phyloP scores from a whole-genome alignment of 2,329 filamentous ascomycete genomes.

The Stagonosporopsis cucurbitacearum region DNA sequence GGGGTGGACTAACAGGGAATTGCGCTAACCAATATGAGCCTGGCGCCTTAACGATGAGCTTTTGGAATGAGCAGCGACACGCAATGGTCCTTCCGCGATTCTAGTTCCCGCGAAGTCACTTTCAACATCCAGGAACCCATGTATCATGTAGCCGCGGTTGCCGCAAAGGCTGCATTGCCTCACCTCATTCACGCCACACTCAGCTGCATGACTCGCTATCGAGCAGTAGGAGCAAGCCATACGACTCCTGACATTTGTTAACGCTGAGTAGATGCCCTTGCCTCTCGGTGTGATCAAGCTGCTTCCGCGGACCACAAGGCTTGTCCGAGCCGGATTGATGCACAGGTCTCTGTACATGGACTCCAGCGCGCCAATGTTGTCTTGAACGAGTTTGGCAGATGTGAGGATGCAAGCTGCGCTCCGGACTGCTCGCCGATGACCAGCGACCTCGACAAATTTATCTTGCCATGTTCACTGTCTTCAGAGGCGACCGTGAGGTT shows the following conservation, averaged over 20 bases:
- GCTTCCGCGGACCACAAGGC: background rate
- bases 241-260: background rate
- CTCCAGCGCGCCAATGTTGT: background rate
- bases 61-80: slow-evolving; percentile 1
- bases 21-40: slow-evolving; percentile 9
- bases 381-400: slow-evolving; percentile 4
- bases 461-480: background rate
- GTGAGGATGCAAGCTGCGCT: background rate
- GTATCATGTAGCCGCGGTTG: background rate
- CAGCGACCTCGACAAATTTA: background rate
- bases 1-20: slow-evolving; percentile 17
- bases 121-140: slow-evolving; percentile 13
- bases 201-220: slow-evolving; percentile 5
- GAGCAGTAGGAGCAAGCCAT: background rate
- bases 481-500: background rate
- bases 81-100: slow-evolving; percentile 1
- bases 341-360: background rate
- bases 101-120: slow-evolving; percentile 14
- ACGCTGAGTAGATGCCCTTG: background rate
- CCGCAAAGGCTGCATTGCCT: background rate
- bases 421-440: background rate
- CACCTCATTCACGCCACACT: background rate
- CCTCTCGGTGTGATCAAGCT: background rate
- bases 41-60: slow-evolving; percentile 5
- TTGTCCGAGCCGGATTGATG: background rate